Percentiles rank a stretch among this genome's conserved stretches.
These are phyloP conservation scores for Ormosia semicastrata DNA, from an alignment of 306 rosid genomes.

Conservation along the genomic window DNA sequence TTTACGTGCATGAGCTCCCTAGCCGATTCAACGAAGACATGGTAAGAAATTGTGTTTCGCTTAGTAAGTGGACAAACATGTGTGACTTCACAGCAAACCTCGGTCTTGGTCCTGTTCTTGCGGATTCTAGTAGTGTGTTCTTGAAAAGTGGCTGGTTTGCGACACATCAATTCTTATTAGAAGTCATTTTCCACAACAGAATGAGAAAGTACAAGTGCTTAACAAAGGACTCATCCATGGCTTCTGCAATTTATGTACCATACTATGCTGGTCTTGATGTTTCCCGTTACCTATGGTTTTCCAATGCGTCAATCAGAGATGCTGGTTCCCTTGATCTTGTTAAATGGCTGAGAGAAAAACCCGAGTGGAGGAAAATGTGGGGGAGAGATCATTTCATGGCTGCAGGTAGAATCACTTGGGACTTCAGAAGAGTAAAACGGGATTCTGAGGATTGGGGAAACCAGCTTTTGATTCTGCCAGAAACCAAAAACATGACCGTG, in stretches of 20 bases:
- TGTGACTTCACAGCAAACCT: constrained; percentile 44
- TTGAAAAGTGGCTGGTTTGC: constrained; percentile 43
- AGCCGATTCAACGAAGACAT: constrained; percentile 47
- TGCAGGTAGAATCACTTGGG: constrained; percentile 77
- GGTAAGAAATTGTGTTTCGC: constrained; percentile 38
- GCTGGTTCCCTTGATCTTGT: constrained; percentile 47
- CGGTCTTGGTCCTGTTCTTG: constrained; percentile 55
- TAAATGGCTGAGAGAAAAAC: constrained; percentile 34
- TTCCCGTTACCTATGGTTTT: constrained; percentile 50
- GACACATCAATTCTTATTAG: constrained; percentile 62
- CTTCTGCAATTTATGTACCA: constrained; percentile 67
- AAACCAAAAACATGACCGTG: constrained; percentile 60
- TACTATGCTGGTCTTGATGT: constrained; percentile 72
- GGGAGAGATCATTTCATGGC: constrained; percentile 72
- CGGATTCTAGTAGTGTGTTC: constrained; percentile 35
- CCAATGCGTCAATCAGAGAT: constrained; percentile 47
- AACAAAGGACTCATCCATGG: constrained; percentile 47
- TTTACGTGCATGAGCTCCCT: constrained; percentile 52
- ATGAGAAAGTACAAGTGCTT: constrained; percentile 56
- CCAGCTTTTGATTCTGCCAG: constrained; percentile 55
- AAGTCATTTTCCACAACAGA: constrained; percentile 58
- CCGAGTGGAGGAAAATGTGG: constrained; percentile 59
- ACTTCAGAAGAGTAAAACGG: constrained; percentile 58
- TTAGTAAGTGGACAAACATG: constrained; percentile 60
- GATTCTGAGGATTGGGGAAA: constrained; percentile 56